Evolutionary conservation across 1,284 basidiomycete species (phyloP).

Genomic region (Trametes sp.): DNA sequence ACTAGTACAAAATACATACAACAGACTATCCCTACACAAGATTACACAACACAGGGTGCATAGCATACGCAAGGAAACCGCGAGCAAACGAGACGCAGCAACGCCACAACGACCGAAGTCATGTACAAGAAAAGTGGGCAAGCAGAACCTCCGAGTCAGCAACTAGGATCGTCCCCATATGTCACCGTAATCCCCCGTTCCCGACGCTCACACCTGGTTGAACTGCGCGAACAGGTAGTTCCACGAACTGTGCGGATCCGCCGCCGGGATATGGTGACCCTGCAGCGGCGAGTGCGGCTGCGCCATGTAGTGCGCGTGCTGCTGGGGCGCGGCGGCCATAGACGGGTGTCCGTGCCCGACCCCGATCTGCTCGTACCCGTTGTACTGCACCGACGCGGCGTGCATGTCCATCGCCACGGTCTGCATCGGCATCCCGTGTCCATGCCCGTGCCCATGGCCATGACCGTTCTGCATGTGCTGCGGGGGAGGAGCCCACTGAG

Average conservation of each 20-base stretch:
- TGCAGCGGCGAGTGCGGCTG: conserved; percentile 34
- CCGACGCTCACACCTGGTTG: conserved; percentile 22
- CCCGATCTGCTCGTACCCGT: conserved; percentile 27
- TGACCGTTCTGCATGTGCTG: conserved; percentile 6
- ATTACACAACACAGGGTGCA: neutral
- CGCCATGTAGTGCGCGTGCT: conserved; percentile 8
- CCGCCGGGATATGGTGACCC: conserved; percentile 27
- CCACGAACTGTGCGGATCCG: conserved; percentile 42
- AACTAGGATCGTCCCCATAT: too few relatives aligned
- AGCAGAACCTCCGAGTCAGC: too few relatives aligned
- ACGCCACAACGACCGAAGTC: neutral
- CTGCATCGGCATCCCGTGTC: conserved; percentile 23
- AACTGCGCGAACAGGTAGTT: conserved; percentile 40
- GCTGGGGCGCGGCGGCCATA: neutral
- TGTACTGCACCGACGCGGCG: conserved; percentile 24
- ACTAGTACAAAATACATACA: too few relatives aligned
- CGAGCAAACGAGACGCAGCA: neutral
- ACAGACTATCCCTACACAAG: neutral
- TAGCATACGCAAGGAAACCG: neutral
- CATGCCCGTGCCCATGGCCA: conserved; percentile 13
- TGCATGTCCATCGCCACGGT: conserved; percentile 25
- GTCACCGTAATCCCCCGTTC: too few relatives aligned
- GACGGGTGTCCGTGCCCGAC: conserved; percentile 12
- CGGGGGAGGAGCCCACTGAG: conserved; percentile 34
- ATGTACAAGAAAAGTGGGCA: neutral